Evolutionary conservation across 2,329 filamentous ascomycete genomes (phyloP).

Genomic region (Aspergillus sp.): DNA sequence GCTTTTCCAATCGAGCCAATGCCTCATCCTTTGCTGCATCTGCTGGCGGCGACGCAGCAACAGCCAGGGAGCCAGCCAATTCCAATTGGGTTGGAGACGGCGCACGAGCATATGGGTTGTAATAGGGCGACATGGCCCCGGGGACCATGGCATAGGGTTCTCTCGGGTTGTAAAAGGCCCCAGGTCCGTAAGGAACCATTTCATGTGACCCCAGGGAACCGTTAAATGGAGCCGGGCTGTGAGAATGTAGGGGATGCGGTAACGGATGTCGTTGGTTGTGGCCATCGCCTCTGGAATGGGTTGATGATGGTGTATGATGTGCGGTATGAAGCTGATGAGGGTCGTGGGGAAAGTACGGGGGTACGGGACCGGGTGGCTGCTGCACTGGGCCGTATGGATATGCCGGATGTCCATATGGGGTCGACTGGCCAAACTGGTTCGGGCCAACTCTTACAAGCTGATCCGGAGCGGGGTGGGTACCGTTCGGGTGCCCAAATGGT

Average conservation of each 20-base stretch:
- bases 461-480: slow-evolving; percentile 28
- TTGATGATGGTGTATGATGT: slow-evolving; percentile 17
- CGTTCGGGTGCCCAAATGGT: slow-evolving; percentile 24
- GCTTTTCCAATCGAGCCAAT: slow-evolving; percentile 60
- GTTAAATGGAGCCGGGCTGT: slow-evolving; percentile 28
- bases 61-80: slow-evolving; percentile 18
- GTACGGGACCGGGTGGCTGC: slow-evolving; percentile 24
- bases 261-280: slow-evolving; percentile 32
- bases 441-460: slow-evolving; percentile 31
- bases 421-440: slow-evolving; percentile 20
- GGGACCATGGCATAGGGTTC: slow-evolving; percentile 33
- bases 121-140: slow-evolving; percentile 36
- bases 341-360: slow-evolving; percentile 28
- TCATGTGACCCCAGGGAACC: slow-evolving; percentile 34
- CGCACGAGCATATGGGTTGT: slow-evolving; percentile 33
- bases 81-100: slow-evolving; percentile 32
- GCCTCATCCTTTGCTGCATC: slow-evolving; percentile 56
- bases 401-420: slow-evolving; percentile 24
- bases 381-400: slow-evolving; percentile 31
- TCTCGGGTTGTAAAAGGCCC: slow-evolving; percentile 34
- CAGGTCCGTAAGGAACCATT: slow-evolving; percentile 36
- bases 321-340: slow-evolving; percentile 26
- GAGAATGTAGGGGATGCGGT: slow-evolving; percentile 24
- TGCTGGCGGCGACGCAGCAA: slow-evolving; percentile 30
- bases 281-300: slow-evolving; percentile 26